Conservation (phyloP, 768 basidiomycete genomes). For the Amanita muscaria region DNA sequence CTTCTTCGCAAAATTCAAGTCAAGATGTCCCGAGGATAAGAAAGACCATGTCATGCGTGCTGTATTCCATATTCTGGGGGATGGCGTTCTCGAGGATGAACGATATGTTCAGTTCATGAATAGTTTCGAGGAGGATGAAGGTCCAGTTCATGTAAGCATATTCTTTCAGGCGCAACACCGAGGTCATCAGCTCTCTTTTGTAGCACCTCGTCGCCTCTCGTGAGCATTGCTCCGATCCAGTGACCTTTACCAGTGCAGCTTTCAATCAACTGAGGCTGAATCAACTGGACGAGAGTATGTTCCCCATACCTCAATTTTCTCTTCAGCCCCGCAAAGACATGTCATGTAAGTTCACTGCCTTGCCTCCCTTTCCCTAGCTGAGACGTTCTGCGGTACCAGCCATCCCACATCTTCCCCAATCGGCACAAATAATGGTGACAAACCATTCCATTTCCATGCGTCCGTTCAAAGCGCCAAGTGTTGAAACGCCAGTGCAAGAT, state of each 20-base stretch:
- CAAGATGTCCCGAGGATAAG: constrained; percentile 28
- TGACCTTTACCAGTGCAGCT: constrained; percentile 69
- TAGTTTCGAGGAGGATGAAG: constrained; percentile 42
- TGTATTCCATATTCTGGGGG: constrained; percentile 66
- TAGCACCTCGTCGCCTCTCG: constrained; percentile 75
- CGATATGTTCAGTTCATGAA: constrained; percentile 68
- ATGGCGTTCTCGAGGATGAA: constrained; percentile 58
- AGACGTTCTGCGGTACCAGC: constrained; percentile 17
- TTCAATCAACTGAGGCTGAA: constrained; percentile 65
- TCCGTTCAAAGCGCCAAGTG: constrained; percentile 33
- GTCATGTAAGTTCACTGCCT: constrained; percentile 20
- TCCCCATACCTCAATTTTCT: constrained; percentile 55
- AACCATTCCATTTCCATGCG: constrained; percentile 36
- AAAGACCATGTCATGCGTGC: constrained; percentile 39
- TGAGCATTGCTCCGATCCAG: constrained; percentile 48
- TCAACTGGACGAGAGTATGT: constrained; percentile 63
- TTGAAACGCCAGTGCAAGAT: constrained; percentile 26
- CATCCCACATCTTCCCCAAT: constrained; percentile 39
- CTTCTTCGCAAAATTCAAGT: constrained; percentile 42
- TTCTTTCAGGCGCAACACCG: background rate
- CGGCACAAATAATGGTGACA: constrained; percentile 32
- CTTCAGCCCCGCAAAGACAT: constrained; percentile 33
- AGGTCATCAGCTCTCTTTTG: constrained; percentile 3
- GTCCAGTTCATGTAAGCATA: constrained; percentile 34
- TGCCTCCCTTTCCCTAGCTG: background rate